Conservation (phyloP, 352 stramenopile genomes). For the Phytopythium montanum region DNA sequence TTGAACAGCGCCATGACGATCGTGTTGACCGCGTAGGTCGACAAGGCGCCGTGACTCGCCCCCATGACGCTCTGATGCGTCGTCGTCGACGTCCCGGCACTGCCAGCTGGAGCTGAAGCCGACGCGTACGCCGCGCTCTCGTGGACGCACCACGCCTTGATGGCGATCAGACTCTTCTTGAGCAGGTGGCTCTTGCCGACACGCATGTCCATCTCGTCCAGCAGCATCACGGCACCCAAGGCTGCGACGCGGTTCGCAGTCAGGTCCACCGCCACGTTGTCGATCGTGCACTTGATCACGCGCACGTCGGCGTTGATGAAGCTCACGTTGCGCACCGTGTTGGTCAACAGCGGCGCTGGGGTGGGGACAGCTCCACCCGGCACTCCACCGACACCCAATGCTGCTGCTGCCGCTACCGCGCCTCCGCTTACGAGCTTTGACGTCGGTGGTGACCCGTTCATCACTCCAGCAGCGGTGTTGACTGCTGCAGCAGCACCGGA, state of each 20-base stretch:
- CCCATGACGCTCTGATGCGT: constrained; percentile 62
- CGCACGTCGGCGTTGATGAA: constrained; percentile 89
- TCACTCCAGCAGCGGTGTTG: background rate
- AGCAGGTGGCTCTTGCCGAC: constrained; percentile 81
- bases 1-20: constrained; percentile 90
- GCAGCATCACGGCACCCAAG: constrained; percentile 70
- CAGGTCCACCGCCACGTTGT: constrained; percentile 89
- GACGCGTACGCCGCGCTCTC: constrained; percentile 65
- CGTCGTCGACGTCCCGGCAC: background rate
- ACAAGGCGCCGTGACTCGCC: constrained; percentile 71
- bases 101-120: constrained; percentile 10
- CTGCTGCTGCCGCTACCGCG: background rate
- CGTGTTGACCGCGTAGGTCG: constrained; percentile 86
- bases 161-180: constrained; percentile 85
- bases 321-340: constrained; percentile 86
- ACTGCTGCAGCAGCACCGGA: constrained; percentile 4
- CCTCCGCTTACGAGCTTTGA: constrained; percentile 1
- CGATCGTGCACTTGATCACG: constrained; percentile 89
- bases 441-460: constrained; percentile 21
- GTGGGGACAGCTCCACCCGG: background rate
- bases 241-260: constrained; percentile 84
- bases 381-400: background rate
- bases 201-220: constrained; percentile 81
- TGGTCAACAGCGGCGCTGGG: constrained; percentile 21
- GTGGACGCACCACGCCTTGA: constrained; percentile 90